Percentiles rank a stretch among this genome's conserved stretches.
phyloP scores from a whole-genome alignment of 1,284 basidiomycete species.

The Sphagnurus paluster region DNA sequence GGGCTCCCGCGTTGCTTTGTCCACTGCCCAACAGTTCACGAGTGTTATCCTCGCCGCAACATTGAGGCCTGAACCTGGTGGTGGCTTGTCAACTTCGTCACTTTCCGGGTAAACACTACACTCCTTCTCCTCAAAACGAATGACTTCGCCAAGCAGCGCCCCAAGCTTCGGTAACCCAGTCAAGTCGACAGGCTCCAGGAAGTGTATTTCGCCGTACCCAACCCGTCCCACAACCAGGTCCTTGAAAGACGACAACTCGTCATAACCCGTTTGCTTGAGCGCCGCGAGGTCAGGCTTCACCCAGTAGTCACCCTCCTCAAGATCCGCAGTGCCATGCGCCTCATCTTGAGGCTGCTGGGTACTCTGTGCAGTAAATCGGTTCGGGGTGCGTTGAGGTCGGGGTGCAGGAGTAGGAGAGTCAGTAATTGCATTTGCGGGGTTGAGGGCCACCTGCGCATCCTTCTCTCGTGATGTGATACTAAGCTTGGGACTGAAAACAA shows the following conservation, averaged over 20 bases:
- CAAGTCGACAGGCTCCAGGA: slow-evolving; percentile 91
- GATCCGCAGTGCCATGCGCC: slow-evolving; percentile 32
- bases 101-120: slow-evolving; percentile 93
- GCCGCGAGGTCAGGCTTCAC: slow-evolving; percentile 75
- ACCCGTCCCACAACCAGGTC: slow-evolving; percentile 87
- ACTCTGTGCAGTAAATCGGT: slow-evolving; percentile 51
- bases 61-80: slow-evolving; percentile 86
- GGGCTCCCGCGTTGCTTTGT: slow-evolving; percentile 90
- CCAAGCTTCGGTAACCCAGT: slow-evolving; percentile 82
- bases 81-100: slow-evolving; percentile 77
- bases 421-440: slow-evolving; percentile 22
- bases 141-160: slow-evolving; percentile 83
- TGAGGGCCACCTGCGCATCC: slow-evolving; percentile 44
- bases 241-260: slow-evolving; percentile 69
- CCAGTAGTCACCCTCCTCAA: slow-evolving; percentile 89
- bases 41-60: slow-evolving; percentile 83
- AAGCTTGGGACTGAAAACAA: slow-evolving; percentile 72
- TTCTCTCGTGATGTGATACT: slow-evolving; percentile 73
- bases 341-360: slow-evolving; percentile 27
- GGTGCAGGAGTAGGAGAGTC: slow-evolving; percentile 43
- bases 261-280: slow-evolving; percentile 69
- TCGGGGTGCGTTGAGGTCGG: slow-evolving; percentile 38
- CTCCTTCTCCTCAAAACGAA: slow-evolving; percentile 91
- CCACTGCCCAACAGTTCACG: slow-evolving; percentile 84
- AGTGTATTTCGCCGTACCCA: slow-evolving; percentile 90